These are phyloP conservation scores for Brettanomyces sp. DNA, from an alignment of 805 yeast genomes.

Conservation along the genomic window DNA sequence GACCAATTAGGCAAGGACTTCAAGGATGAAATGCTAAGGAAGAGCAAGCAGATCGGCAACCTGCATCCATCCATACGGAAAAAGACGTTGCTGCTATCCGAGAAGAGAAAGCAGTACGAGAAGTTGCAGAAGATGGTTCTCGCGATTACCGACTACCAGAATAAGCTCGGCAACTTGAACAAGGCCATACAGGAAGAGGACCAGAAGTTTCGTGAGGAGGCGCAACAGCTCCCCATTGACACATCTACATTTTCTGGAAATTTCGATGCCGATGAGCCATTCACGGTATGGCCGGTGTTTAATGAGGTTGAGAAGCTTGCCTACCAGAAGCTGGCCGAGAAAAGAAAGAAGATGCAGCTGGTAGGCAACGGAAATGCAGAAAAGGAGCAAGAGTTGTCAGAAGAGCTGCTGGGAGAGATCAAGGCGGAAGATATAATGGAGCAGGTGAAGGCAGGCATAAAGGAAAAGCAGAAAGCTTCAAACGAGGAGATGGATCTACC, in stretches of 20 bases:
- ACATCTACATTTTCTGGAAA: constrained; percentile 40
- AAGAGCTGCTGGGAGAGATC: constrained; percentile 6
- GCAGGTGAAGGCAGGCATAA: not conserved
- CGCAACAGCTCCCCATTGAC: constrained; percentile 21
- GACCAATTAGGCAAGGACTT: constrained; percentile 48
- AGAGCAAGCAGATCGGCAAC: constrained; percentile 41
- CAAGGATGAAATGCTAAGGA: constrained; percentile 43
- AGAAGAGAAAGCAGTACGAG: constrained; percentile 40
- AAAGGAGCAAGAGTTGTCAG: not conserved
- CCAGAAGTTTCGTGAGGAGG: constrained; percentile 36
- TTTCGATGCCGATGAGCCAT: constrained; percentile 90
- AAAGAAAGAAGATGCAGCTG: not conserved
- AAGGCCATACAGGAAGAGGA: constrained; percentile 61
- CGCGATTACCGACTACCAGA: constrained; percentile 39
- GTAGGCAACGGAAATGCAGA: not conserved
- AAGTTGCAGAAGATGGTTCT: constrained; percentile 37
- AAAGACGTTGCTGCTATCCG: constrained; percentile 42
- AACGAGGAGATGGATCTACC: constrained; percentile 29
- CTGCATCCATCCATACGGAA: constrained; percentile 49
- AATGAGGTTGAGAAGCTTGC: constrained; percentile 38
- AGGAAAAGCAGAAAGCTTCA: constrained; percentile 5
- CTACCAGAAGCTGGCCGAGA: constrained; percentile 13
- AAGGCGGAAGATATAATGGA: constrained; percentile 8
- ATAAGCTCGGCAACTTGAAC: constrained; percentile 47
- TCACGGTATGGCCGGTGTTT: constrained; percentile 54